phyloP scores from a whole-genome alignment of 805 yeast species.

The Metschnikowia reukaufii region DNA sequence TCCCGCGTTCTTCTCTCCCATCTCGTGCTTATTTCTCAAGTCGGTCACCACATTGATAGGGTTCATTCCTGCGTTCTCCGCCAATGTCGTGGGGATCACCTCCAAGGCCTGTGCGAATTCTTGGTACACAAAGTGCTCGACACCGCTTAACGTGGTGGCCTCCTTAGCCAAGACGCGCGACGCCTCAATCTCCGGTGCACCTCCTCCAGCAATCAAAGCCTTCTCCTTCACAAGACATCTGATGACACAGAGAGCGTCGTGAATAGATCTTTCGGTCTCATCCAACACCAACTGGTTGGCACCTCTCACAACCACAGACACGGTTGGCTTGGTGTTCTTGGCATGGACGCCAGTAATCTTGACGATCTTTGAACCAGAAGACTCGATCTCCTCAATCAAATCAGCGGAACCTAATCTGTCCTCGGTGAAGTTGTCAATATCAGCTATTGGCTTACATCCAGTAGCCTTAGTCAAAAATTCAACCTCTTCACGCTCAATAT shows the following conservation, averaged over 20 bases:
- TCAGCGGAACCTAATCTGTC: constrained; percentile 92
- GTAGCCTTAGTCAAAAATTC: constrained; percentile 83
- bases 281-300: constrained; percentile 88
- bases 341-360: constrained; percentile 73
- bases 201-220: constrained; percentile 96
- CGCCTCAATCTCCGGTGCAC: constrained; percentile 94
- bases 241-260: constrained; percentile 94
- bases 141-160: constrained; percentile 72
- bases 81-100: constrained; percentile 89
- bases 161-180: constrained; percentile 73
- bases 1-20: constrained; percentile 92
- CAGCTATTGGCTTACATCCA: constrained; percentile 96
- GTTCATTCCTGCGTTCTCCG: constrained; percentile 93
- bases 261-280: constrained; percentile 96
- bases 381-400: constrained; percentile 84
- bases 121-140: constrained; percentile 86
- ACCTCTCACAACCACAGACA: constrained; percentile 91
- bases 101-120: constrained; percentile 92
- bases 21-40: constrained; percentile 84
- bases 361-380: constrained; percentile 86
- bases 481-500: constrained; percentile 93
- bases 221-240: constrained; percentile 84
- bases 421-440: constrained; percentile 88
- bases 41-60: constrained; percentile 91
- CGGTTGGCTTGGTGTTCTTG: constrained; percentile 64